Evolutionary conservation across 2,329 filamentous ascomycete genomes (phyloP), one percentile per base, ranked within the genome.

Genomic region (Botrytis fragariae): DNA sequence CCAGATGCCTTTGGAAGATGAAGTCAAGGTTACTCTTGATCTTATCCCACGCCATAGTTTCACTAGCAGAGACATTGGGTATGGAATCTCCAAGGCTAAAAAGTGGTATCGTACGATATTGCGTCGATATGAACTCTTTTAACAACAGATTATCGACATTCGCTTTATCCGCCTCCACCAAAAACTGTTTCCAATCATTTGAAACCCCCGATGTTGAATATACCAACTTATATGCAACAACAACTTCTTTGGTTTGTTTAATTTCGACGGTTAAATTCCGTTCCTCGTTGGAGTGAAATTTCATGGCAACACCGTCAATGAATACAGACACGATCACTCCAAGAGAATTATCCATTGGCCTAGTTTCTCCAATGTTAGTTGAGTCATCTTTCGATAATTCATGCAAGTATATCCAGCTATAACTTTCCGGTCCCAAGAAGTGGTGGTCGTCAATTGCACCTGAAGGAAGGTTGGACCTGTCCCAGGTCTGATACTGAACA

Each of bases 381-480:
- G 45, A 48, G 22, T 12, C 45, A 48, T 48, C 10, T 25, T 12
- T 0, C 9, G 22, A 25, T 25, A 12, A 48, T 25, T 4, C 10
- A 7, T n/a, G 4, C 12, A 51, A n/a, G 25, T 0, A 7, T 16
- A 54, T n/a, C 25, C 48, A 54, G 48, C 48, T n/a, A 16, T 54
- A 54, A 8, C 2, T n/a, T 54, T 3, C 25, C 1, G 48, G 48
- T n/a, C 25, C 48, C 0, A 54, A n/a, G 25, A 54, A 51, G 25
- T 16, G 22, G 20, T 48, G 39, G 39, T 42, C 3, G 14, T 16
- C 16, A 42, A 16, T 16, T 42, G 12, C 6, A 16, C 3, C 0
- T 14, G 0, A 5, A 42, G 2, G 16, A 42, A 4, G 5, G 3
- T 42, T 5, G n/a, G n/a, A n/a, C n/a, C n/a, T n/a, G n/a, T n/a